phyloP scores from a whole-genome alignment of 2,329 filamentous ascomycete genomes.

The Aspergillus sp. region DNA sequence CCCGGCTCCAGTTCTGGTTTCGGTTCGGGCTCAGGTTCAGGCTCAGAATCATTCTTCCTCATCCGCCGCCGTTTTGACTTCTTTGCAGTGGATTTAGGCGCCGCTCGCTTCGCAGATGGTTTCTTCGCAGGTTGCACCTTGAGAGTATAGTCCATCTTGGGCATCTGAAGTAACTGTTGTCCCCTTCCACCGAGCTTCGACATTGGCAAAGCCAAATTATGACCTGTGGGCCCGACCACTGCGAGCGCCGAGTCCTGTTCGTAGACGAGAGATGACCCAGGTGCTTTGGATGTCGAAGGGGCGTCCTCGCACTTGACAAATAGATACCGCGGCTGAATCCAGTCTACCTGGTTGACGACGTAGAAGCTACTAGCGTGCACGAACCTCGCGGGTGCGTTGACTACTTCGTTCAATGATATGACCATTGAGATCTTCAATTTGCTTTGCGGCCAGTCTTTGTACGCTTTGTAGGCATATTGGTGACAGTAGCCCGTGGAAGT shows the following conservation, averaged over 20 bases:
- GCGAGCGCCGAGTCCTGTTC: constrained; percentile 31
- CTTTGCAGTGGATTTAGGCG: too few relatives aligned
- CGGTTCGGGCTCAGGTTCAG: too few relatives aligned
- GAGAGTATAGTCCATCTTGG: neutral
- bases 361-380: constrained; percentile 52
- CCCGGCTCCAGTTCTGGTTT: too few relatives aligned
- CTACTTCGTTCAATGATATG: constrained; percentile 75
- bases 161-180: constrained; percentile 20
- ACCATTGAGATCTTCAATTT: constrained; percentile 52
- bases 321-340: constrained; percentile 85
- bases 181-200: constrained; percentile 44
- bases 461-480: constrained; percentile 7
- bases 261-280: constrained; percentile 17
- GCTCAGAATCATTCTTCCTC: constrained; percentile 12
- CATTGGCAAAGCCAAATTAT: constrained; percentile 46
- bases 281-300: neutral
- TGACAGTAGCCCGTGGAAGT: constrained; percentile 50
- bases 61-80: too few relatives aligned
- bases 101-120: constrained; percentile 5
- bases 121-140: too few relatives aligned
- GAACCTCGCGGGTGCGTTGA: constrained; percentile 65
- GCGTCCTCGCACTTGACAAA: constrained; percentile 49
- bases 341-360: constrained; percentile 69
- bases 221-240: constrained; percentile 34
- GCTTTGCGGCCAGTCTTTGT: constrained; percentile 59